phyloP scores from a whole-genome alignment of 2,329 filamentous ascomycete species.

The Aspergillus ibericus region DNA sequence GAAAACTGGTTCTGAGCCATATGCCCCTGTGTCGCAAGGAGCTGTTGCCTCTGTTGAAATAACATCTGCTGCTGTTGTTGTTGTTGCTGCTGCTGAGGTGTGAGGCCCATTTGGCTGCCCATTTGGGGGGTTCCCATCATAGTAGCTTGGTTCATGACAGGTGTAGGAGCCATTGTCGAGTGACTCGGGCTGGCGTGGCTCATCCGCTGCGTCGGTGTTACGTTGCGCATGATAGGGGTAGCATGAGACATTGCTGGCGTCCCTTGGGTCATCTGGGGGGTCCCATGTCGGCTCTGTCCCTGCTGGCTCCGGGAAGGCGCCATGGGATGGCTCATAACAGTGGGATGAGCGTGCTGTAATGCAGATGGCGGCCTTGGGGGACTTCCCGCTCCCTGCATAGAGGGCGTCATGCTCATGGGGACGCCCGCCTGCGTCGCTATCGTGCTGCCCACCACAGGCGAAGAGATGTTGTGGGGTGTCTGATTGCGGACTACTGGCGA shows the following conservation, averaged over 20 bases:
- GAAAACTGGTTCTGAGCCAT: slow-evolving; percentile 37
- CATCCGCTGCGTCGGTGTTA: slow-evolving; percentile 49
- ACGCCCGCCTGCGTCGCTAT: slow-evolving; percentile 42
- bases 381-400: slow-evolving; percentile 48
- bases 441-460: slow-evolving; percentile 43
- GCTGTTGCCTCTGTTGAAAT: slow-evolving; percentile 40
- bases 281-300: slow-evolving; percentile 49
- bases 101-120: slow-evolving; percentile 36
- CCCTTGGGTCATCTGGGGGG: slow-evolving; percentile 49
- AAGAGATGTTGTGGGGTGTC: slow-evolving; percentile 48
- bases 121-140: slow-evolving; percentile 45
- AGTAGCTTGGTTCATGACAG: slow-evolving; percentile 44
- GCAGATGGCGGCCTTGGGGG: slow-evolving; percentile 47
- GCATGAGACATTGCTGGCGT: slow-evolving; percentile 49
- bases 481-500: slow-evolving; percentile 50
- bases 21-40: slow-evolving; percentile 40
- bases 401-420: slow-evolving; percentile 47
- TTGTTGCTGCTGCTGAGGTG: slow-evolving; percentile 43
- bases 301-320: slow-evolving; percentile 46
- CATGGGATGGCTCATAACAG: slow-evolving; percentile 48
- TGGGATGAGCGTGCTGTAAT: slow-evolving; percentile 49
- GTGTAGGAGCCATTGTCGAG: slow-evolving; percentile 44
- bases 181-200: slow-evolving; percentile 47
- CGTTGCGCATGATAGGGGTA: slow-evolving; percentile 50
- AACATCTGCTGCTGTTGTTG: slow-evolving; percentile 43